Percentiles rank a stretch among this genome's conserved stretches.
Evolutionary conservation across 2,329 filamentous ascomycete genomes (phyloP).

Genomic region (Delphinella strobiligena): DNA sequence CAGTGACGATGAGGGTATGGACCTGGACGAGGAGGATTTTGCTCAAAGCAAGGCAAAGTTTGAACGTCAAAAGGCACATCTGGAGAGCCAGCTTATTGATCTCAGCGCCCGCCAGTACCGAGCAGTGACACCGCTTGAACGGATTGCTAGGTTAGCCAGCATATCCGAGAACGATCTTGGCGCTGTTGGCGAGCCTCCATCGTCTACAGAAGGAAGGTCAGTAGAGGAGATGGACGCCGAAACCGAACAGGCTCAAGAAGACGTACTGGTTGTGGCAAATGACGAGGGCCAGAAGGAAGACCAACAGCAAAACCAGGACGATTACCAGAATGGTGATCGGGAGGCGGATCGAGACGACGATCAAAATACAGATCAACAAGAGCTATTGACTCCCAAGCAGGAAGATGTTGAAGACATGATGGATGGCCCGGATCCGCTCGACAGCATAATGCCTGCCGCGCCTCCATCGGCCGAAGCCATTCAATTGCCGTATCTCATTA

Average conservation of each 20-base stretch:
- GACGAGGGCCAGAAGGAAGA: too few relatives aligned
- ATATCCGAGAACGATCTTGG: conserved; percentile 22
- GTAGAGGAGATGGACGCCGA: conserved; percentile 2
- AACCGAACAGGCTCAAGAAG: not conserved
- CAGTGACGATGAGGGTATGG: conserved; percentile 35
- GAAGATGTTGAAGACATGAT: conserved; percentile 18
- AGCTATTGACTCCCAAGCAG: conserved; percentile 21
- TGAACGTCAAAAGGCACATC: conserved; percentile 30
- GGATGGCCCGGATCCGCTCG: conserved; percentile 10
- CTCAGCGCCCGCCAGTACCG: conserved; percentile 29
- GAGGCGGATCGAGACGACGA: too few relatives aligned
- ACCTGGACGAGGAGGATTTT: conserved; percentile 33
- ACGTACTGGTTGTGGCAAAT: not conserved
- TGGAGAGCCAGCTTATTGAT: conserved; percentile 32
- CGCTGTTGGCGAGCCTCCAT: not conserved
- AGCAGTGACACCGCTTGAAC: conserved; percentile 30
- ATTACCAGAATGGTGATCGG: too few relatives aligned
- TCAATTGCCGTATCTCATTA: conserved; percentile 33
- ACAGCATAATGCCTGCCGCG: conserved; percentile 12
- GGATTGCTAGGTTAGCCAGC: conserved; percentile 28
- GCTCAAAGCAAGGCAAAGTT: conserved; percentile 35
- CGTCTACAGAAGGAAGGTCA: conserved; percentile 5
- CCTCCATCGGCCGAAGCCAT: conserved; percentile 28
- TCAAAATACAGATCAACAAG: conserved; percentile 8
- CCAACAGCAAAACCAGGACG: too few relatives aligned